Percentiles rank a stretch among this genome's conserved stretches.
Evolutionary conservation across 1,284 basidiomycete species (phyloP).

Genomic region (Ustilago xerochloae): DNA sequence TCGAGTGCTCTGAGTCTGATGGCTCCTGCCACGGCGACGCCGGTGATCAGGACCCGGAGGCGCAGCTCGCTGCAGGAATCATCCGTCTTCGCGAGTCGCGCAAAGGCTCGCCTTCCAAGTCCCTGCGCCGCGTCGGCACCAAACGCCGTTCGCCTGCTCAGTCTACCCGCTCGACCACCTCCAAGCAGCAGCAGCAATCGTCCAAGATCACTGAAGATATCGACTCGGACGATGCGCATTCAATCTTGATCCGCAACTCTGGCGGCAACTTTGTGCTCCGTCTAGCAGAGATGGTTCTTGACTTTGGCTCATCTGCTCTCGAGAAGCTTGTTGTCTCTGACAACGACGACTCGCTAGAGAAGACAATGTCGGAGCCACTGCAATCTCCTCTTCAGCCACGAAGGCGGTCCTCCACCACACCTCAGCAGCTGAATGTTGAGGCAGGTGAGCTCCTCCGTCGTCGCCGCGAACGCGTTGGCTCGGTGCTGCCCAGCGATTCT

Average conservation of each 20-base stretch:
- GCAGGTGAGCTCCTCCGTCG: slow-evolving; percentile 33
- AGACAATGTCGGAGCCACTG: background rate
- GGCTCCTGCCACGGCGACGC: slow-evolving; percentile 61
- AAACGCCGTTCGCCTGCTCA: slow-evolving; percentile 10
- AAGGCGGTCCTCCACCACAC: slow-evolving; percentile 30
- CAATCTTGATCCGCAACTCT: slow-evolving; percentile 26
- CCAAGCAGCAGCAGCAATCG: slow-evolving; percentile 3
- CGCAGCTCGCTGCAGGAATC: slow-evolving; percentile 56
- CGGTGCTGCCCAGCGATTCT: slow-evolving; percentile 10
- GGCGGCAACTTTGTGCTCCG: slow-evolving; percentile 39
- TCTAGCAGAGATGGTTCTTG: slow-evolving; percentile 40
- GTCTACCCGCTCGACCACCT: background rate
- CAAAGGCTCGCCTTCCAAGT: slow-evolving; percentile 4
- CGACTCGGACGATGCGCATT: slow-evolving; percentile 37
- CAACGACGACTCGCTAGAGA: slow-evolving; percentile 1
- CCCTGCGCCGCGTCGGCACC: slow-evolving; percentile 8
- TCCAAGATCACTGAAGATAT: slow-evolving; percentile 5
- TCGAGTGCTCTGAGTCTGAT: slow-evolving; percentile 53
- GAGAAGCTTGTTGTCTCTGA: slow-evolving; percentile 21
- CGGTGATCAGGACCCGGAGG: slow-evolving; percentile 58
- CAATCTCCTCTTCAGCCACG: slow-evolving; percentile 21
- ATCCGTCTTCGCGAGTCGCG: slow-evolving; percentile 40
- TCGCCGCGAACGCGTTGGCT: slow-evolving; percentile 27
- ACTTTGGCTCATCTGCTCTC: slow-evolving; percentile 40
- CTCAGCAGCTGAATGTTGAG: slow-evolving; percentile 33